Percentiles rank a stretch among this genome's conserved stretches.
phyloP scores from a whole-genome alignment of 257 asterid species.

The Ehretia macrophylla region DNA sequence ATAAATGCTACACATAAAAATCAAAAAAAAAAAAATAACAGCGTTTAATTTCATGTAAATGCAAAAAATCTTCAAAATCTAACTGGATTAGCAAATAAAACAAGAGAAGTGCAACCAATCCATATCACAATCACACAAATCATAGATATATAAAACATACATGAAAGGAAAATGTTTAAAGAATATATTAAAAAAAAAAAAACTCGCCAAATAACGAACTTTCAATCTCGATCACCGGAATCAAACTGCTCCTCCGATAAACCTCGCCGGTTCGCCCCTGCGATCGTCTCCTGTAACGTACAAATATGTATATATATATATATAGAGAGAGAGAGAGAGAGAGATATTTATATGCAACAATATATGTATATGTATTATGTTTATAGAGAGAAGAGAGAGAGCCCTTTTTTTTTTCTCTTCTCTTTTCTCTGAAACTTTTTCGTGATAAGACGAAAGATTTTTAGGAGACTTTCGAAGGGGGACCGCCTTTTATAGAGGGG shows the following conservation, averaged over 20 bases:
- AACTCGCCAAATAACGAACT: slow-evolving; percentile 35
- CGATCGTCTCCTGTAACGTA: slow-evolving; percentile 12
- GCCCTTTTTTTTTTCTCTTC: too few species aligned
- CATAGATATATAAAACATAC: not conserved
- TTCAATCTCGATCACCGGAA: slow-evolving; percentile 23
- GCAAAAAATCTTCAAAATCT: not conserved
- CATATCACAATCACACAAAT: not conserved
- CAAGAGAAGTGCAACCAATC: not conserved
- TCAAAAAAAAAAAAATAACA: too few species aligned
- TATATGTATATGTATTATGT: too few species aligned
- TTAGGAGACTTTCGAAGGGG: too few species aligned
- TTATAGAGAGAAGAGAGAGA: not conserved
- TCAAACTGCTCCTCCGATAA: slow-evolving; percentile 19
- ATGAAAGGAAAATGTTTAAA: not conserved
- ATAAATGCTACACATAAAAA: too few species aligned
- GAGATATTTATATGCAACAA: too few species aligned
- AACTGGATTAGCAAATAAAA: not conserved
- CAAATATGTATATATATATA: slow-evolving; percentile 1
- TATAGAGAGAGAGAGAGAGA: not conserved
- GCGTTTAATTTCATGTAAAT: not conserved
- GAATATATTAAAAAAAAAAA: too few species aligned
- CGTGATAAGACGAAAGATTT: too few species aligned
- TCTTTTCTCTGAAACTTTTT: too few species aligned
- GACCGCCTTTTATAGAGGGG: too few species aligned
- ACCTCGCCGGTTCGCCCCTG: slow-evolving; percentile 7